Base-by-base conservation (phyloP, 352 stramenopile genomes). In the Phytophthora vignae region DNA sequence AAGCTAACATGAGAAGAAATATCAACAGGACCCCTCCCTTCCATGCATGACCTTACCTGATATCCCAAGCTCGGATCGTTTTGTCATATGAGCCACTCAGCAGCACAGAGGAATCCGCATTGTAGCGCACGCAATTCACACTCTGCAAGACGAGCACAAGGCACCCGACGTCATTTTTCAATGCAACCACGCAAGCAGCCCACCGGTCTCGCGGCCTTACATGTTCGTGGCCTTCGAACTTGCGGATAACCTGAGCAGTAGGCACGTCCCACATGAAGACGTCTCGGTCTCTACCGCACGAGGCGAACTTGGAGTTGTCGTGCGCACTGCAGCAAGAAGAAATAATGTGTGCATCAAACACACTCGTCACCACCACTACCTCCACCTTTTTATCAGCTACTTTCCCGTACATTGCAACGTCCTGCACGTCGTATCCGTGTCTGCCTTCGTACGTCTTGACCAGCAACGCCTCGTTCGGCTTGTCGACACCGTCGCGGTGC, bases 251-350 rank as follows among this genome's bases (percentile, higher is more conserved):
- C 66, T 81, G 80, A 42, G 78, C 91, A 48, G 91, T 96, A 12
- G 88, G 84, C 5, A 97, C 91, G 53, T 97, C 90, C 91, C 91
- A 97, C 65, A 97, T 76, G 42, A 97, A 97, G 17, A 96, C 85
- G 8, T 80, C 86, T 60, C 91, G 94, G 69, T 97, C 91, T 14
- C 91, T 82, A 14, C 91, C 91, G 55, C 90, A 97, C 3, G 90
- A 97, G 11, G 85, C 91, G 56, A 97, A 97, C 68, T 88, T 89
- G 52, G 86, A 73, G 62, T 97, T 97, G 74, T 97, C 91, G 14
- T 91, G 69, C 29, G 88, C 80, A 46, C 88, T 95, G 49, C 31
- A 74, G n/a, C 31, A 67, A 27, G 14, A 22, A 69, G 38, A 9
- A 19, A 48, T 6, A 48, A 9, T n/a, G n/a, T n/a, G n/a, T 3